Conservation (phyloP, 1,139 yeast genomes). For the Suhomyces guaymorum region DNA sequence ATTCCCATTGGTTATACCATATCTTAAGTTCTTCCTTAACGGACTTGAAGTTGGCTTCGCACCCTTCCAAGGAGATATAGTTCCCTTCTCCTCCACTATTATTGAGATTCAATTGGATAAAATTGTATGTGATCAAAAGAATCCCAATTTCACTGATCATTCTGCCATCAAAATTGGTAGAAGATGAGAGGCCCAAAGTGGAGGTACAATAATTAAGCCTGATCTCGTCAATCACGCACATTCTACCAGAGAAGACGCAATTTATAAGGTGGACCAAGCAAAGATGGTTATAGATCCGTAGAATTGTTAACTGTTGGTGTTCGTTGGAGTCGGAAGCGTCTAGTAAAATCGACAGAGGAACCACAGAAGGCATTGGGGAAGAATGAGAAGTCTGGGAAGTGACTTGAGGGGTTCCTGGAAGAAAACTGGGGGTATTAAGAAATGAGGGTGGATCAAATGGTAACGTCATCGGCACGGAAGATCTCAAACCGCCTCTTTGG, state of each 20-base stretch:
- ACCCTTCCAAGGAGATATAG: conserved; percentile 23
- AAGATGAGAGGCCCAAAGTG: conserved; percentile 58
- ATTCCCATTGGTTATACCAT: conserved; percentile 76
- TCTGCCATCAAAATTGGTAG: conserved; percentile 81
- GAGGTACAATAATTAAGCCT: conserved; percentile 64
- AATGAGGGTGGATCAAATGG: conserved; percentile 3
- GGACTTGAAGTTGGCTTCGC: conserved; percentile 23
- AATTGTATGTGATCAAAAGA: conserved; percentile 62
- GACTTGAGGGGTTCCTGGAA: conserved; percentile 1
- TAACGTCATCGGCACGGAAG: neutral
- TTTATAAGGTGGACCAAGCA: conserved; percentile 68
- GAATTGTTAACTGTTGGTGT: conserved; percentile 51
- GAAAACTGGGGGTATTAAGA: conserved; percentile 1
- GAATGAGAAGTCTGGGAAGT: conserved; percentile 1
- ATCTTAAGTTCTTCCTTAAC: conserved; percentile 42
- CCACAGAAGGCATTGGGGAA: neutral
- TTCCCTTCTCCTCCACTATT: conserved; percentile 11
- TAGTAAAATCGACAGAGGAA: conserved; percentile 28
- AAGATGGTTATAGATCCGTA: conserved; percentile 72
- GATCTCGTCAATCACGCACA: conserved; percentile 69
- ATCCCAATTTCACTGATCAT: conserved; percentile 79
- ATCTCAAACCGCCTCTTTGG: neutral
- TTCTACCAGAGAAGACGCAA: conserved; percentile 71
- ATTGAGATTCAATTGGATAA: conserved; percentile 46
- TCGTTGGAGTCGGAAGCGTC: conserved; percentile 42